These are phyloP conservation scores for Chrysoporthe austroafricana DNA, from an alignment of 2,329 filamentous ascomycete genomes.

Conservation along the genomic window DNA sequence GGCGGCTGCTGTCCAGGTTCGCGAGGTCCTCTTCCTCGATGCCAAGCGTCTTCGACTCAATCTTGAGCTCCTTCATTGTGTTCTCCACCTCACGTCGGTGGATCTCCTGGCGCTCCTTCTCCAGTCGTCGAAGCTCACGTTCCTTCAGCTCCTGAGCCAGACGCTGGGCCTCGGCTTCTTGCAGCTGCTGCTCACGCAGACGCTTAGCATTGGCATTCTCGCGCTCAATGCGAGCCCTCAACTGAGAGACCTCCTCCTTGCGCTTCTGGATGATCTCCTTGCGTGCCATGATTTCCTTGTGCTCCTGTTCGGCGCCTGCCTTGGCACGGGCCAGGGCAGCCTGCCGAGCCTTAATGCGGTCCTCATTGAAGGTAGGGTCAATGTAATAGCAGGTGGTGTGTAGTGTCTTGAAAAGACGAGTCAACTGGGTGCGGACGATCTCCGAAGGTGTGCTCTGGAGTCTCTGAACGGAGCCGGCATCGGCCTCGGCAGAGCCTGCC, in stretches of 20 bases:
- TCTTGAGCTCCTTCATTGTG: slow-evolving; percentile 88
- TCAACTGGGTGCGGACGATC: slow-evolving; percentile 93
- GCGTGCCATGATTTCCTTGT: slow-evolving; percentile 80
- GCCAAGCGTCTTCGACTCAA: slow-evolving; percentile 74
- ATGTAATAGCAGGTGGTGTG: slow-evolving; percentile 96
- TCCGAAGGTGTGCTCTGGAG: slow-evolving; percentile 97
- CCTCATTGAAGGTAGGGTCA: slow-evolving; percentile 84
- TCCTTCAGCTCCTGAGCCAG: slow-evolving; percentile 91
- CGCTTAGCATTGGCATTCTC: slow-evolving; percentile 90
- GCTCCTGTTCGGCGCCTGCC: slow-evolving; percentile 89
- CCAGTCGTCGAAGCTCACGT: slow-evolving; percentile 82
- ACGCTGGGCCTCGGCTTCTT: slow-evolving; percentile 87
- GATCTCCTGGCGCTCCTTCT: slow-evolving; percentile 86
- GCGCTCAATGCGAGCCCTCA: slow-evolving; percentile 85
- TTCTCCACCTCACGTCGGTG: slow-evolving; percentile 93
- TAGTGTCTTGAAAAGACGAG: slow-evolving; percentile 86
- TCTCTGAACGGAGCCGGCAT: slow-evolving; percentile 84
- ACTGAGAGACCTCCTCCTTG: slow-evolving; percentile 92
- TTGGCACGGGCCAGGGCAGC: slow-evolving; percentile 80
- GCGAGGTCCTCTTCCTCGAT: slow-evolving; percentile 83
- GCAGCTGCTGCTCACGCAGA: slow-evolving; percentile 82
- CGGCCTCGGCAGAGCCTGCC: slow-evolving; percentile 84
- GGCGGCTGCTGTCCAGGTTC: slow-evolving; percentile 83
- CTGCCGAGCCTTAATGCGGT: slow-evolving; percentile 77
- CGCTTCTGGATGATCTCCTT: slow-evolving; percentile 94